These are phyloP conservation scores for Colletotrichum karsti DNA, from an alignment of 2,329 filamentous ascomycete species.

Conservation along the genomic window DNA sequence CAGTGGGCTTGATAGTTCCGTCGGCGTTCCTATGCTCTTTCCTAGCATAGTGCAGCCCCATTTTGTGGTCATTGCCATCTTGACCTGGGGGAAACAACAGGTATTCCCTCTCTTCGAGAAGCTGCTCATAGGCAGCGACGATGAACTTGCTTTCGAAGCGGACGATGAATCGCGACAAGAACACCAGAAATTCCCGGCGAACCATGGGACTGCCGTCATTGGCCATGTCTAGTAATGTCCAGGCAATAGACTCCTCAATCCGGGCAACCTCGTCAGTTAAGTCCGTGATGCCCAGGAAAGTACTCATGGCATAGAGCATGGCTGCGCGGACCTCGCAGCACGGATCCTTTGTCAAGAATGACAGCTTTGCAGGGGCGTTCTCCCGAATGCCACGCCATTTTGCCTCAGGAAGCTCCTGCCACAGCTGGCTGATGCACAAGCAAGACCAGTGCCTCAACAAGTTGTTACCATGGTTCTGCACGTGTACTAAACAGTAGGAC, in stretches of 20 bases:
- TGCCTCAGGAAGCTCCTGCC: slow-evolving; percentile 88
- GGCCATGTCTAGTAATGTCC: slow-evolving; percentile 89
- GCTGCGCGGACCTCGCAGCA: slow-evolving; percentile 93
- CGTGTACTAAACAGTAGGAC: slow-evolving; percentile 83
- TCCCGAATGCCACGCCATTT: slow-evolving; percentile 96
- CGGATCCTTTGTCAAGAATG: slow-evolving; percentile 82
- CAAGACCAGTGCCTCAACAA: slow-evolving; percentile 95
- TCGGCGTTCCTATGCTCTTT: slow-evolving; percentile 64
- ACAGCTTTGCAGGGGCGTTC: slow-evolving; percentile 83
- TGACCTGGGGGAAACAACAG: slow-evolving; percentile 63
- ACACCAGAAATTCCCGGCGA: slow-evolving; percentile 90
- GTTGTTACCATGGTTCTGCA: slow-evolving; percentile 87
- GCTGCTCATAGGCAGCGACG: slow-evolving; percentile 90
- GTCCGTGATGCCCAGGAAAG: slow-evolving; percentile 92
- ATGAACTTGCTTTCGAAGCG: slow-evolving; percentile 93
- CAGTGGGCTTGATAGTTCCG: slow-evolving; percentile 63
- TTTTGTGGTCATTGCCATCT: slow-evolving; percentile 66
- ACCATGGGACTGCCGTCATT: slow-evolving; percentile 95
- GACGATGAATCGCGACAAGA: slow-evolving; percentile 89
- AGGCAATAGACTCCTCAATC: slow-evolving; percentile 90
- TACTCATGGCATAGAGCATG: slow-evolving; percentile 92
- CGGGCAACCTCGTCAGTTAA: slow-evolving; percentile 89
- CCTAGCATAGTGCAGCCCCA: slow-evolving; percentile 69
- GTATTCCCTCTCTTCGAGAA: slow-evolving; percentile 83
- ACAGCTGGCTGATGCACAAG: slow-evolving; percentile 93